phyloP scores from a whole-genome alignment of 2,329 filamentous ascomycete species.

The Drechslerella coelobrocha region DNA sequence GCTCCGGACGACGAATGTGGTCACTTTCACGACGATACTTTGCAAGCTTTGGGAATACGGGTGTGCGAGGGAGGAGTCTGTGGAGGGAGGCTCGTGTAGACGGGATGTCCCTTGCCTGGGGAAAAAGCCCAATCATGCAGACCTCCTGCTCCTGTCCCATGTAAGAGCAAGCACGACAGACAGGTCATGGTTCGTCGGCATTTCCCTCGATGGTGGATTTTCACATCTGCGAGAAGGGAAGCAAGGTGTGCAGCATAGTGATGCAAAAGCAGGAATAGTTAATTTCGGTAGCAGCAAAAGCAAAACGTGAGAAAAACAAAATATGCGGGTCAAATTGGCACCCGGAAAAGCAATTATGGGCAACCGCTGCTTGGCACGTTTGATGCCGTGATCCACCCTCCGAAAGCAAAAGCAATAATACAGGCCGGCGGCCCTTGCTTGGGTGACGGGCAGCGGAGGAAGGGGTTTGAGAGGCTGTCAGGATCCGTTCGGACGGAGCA shows the following conservation, averaged over 20 bases:
- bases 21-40: not conserved
- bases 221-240: not conserved
- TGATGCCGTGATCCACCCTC: slow-evolving; percentile 40
- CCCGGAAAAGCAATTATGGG: slow-evolving; percentile 34
- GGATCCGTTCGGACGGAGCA: not conserved
- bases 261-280: too few species aligned
- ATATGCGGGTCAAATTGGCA: slow-evolving; percentile 28
- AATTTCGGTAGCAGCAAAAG: slow-evolving; percentile 48
- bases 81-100: too few species aligned
- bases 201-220: not conserved
- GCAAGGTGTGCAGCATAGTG: too few species aligned
- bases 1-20: not conserved
- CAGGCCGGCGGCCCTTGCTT: not conserved
- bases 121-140: not conserved
- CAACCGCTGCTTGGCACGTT: slow-evolving; percentile 43
- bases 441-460: not conserved
- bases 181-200: not conserved
- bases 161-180: not conserved
- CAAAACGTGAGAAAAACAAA: slow-evolving; percentile 39
- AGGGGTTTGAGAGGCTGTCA: not conserved
- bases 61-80: too few species aligned
- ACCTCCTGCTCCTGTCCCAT: not conserved
- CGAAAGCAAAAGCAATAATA: slow-evolving; percentile 23
- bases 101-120: not conserved
- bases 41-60: not conserved